Evolutionary conservation across 371 early-diverging fungal genomes (phyloP), one percentile per base, ranked within the genome.

Genomic region (Apophysomyces variabilis): DNA sequence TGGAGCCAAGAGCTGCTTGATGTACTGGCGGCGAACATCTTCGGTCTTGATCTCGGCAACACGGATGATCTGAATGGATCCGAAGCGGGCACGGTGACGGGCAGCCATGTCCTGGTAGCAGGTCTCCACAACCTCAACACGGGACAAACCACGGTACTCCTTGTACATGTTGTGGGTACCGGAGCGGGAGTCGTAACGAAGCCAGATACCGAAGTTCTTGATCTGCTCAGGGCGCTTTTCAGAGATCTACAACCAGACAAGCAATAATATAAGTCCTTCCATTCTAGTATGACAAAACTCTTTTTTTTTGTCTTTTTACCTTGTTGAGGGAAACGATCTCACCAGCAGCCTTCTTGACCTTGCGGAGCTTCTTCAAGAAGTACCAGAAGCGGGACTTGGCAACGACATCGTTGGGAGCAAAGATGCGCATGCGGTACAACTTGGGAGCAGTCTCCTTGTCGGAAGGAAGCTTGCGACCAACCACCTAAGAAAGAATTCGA

Each of bases 81-180:
- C 79, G 90, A 97, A 99, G 70, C 98, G 96, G 70, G 98, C 97
- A 86, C 98, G 96, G 90, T 99, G 99, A 78, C 96, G 96, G 72
- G 98, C 93, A 76, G 98, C 98, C 97, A 99, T 96, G 84, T 99
- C 99, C 84, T 96, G 96, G 93, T 99, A 99, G 92, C 96, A 96
- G 37, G 94, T 77, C 72, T 88, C 90, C 54, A 99, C 99, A 64
- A 99, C 99, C 69, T 90, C 96, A 57, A 86, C 83, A 79, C 99
- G 93, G 78, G 91, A 85, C 82, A 98, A 83, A 79, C 96, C 98
- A 78, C 99, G 95, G 95, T 99, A 98, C 90, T 99, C 99, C 94
- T 99, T 99, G 94, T 99, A 99, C 96, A 99, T 99, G 93, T 99
- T 99, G 93, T 99, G 99, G 69, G 98, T 96, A 72, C 99, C 99